phyloP scores from a whole-genome alignment of 768 basidiomycete species.

The Boletus reticuloceps region DNA sequence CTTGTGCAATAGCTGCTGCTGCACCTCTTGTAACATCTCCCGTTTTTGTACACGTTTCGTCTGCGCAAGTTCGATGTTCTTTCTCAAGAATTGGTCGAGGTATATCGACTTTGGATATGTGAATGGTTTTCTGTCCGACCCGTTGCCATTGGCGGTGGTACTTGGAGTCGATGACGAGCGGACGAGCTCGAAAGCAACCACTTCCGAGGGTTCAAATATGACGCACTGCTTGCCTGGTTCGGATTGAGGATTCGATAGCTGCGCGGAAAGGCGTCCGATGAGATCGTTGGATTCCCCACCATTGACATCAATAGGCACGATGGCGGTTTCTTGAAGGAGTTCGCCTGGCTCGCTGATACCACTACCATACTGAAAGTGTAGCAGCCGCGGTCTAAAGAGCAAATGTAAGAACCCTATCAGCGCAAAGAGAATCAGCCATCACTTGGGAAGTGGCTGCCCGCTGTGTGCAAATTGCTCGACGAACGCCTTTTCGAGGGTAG shows the following conservation, averaged over 20 bases:
- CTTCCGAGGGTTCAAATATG: slow-evolving; percentile 60
- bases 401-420: slow-evolving; percentile 2
- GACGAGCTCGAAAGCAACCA: slow-evolving; percentile 56
- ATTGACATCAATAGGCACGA: slow-evolving; percentile 54
- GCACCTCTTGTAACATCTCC: slow-evolving; percentile 47
- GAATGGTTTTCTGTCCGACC: slow-evolving; percentile 38
- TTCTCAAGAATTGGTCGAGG: slow-evolving; percentile 68
- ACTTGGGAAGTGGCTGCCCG: slow-evolving; percentile 35
- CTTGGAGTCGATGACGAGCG: slow-evolving; percentile 24
- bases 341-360: slow-evolving; percentile 35
- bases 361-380: slow-evolving; percentile 57
- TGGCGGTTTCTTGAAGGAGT: slow-evolving; percentile 36
- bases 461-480: slow-evolving; percentile 36
- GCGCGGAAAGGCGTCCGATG: slow-evolving; percentile 46
- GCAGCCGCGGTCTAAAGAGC: slow-evolving; percentile 36
- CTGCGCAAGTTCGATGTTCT: slow-evolving; percentile 47
- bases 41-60: slow-evolving; percentile 34
- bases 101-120: slow-evolving; percentile 64
- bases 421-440: not conserved
- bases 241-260: slow-evolving; percentile 28
- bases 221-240: slow-evolving; percentile 46
- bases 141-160: slow-evolving; percentile 11
- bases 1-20: slow-evolving; percentile 44
- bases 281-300: slow-evolving; percentile 51
- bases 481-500: slow-evolving; percentile 44